phyloP scores from a whole-genome alignment of 2,329 filamentous ascomycete genomes.

The Beauveria sp. region DNA sequence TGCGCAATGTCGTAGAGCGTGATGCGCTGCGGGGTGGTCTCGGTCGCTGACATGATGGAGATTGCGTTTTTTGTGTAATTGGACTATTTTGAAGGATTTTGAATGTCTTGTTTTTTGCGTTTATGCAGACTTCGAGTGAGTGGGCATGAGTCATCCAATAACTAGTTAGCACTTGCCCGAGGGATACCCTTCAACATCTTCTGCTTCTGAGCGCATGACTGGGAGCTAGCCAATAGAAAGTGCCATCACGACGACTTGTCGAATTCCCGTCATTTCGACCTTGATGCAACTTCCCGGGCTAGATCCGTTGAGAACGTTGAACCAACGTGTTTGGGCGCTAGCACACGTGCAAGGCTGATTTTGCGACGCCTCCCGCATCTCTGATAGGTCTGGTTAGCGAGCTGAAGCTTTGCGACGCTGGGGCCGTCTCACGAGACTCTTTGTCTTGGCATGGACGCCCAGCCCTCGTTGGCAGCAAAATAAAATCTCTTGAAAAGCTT shows the following conservation, averaged over 20 bases:
- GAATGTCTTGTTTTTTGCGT: not conserved
- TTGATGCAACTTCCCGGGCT: no score
- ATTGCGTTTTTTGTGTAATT: not conserved
- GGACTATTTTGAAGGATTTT: not conserved
- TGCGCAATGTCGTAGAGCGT: slow-evolving; percentile 37
- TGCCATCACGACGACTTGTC: no score
- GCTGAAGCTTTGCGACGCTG: slow-evolving; percentile 3
- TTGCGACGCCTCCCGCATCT: slow-evolving; percentile 7
- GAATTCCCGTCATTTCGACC: not conserved
- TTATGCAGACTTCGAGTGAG: not conserved
- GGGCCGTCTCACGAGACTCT: not conserved
- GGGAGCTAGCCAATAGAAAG: no score
- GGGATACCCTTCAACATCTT: no score
- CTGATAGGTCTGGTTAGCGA: slow-evolving; percentile 10
- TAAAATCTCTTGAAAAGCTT: no score
- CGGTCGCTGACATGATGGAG: not conserved
- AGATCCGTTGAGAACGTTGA: not conserved
- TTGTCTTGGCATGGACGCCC: not conserved
- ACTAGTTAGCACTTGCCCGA: not conserved
- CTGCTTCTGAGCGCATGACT: no score
- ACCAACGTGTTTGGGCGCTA: not conserved
- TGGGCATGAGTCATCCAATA: not conserved
- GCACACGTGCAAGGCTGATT: slow-evolving; percentile 8
- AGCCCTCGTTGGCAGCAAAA: not conserved
- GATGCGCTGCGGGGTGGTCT: slow-evolving; percentile 14